Conservation (phyloP, 2,329 filamentous ascomycete species). For the Alternaria tenuissima region DNA sequence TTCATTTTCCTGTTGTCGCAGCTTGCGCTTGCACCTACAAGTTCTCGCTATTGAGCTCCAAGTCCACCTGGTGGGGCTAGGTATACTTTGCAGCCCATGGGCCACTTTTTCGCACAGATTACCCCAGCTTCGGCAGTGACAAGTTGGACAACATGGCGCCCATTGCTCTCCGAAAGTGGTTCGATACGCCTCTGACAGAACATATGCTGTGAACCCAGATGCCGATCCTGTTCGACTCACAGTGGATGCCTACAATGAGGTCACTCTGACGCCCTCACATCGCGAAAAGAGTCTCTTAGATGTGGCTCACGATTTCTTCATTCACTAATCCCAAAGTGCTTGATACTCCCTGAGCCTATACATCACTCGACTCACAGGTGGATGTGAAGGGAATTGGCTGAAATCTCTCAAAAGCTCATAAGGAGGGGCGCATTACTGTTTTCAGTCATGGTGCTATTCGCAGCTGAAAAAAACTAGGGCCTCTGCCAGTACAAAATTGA, state of each 20-base stretch:
- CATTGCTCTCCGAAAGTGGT: slow-evolving; percentile 20
- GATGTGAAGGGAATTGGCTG: not conserved
- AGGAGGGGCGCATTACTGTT: not conserved
- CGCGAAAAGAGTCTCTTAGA: not conserved
- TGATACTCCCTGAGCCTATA: not conserved
- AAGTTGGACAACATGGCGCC: slow-evolving; percentile 16
- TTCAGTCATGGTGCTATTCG: not conserved
- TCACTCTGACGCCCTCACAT: slow-evolving; percentile 15
- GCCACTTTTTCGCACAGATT: slow-evolving; percentile 24
- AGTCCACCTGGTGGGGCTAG: slow-evolving; percentile 5
- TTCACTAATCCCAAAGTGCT: not conserved
- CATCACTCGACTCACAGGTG: not conserved
- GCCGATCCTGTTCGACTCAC: slow-evolving; percentile 19
- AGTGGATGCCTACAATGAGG: slow-evolving; percentile 25
- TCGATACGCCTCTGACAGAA: slow-evolving; percentile 25
- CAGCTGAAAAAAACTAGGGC: not conserved
- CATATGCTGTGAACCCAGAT: slow-evolving; percentile 16
- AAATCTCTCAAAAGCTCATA: not conserved
- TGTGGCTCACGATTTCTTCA: not conserved
- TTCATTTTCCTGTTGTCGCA: not conserved
- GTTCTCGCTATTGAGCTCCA: not conserved
- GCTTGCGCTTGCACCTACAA: not conserved
- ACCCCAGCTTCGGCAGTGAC: slow-evolving; percentile 25
- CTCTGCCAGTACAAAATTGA: not conserved
- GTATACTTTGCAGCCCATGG: slow-evolving; percentile 27